Conservation (phyloP, 306 rosid species). For the Begonia loranthoides region DNA sequence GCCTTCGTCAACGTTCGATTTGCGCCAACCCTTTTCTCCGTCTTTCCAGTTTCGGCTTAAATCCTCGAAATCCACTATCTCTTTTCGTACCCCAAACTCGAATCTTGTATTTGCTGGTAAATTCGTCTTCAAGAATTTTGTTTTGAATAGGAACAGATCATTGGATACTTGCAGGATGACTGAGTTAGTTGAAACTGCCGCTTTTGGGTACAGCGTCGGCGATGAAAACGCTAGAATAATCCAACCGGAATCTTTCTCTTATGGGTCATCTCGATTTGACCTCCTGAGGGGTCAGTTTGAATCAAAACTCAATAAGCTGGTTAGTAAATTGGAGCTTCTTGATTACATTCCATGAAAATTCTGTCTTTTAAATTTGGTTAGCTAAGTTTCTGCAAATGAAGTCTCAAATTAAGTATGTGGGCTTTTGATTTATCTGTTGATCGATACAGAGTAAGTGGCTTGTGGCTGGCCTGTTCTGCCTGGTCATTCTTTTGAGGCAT, state of each 20-base stretch:
- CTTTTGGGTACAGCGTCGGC: conserved; percentile 15
- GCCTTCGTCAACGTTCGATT: neutral
- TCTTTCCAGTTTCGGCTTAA: conserved; percentile 7
- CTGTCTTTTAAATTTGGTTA: too few species aligned
- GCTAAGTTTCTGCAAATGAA: too few species aligned
- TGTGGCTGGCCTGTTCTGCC: conserved; percentile 37
- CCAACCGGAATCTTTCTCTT: conserved; percentile 41
- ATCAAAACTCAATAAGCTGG: conserved; percentile 50
- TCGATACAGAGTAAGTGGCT: conserved; percentile 83
- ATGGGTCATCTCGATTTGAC: conserved; percentile 19
- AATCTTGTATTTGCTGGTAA: conserved; percentile 11
- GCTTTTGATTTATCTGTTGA: conserved; percentile 1
- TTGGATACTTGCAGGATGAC: conserved; percentile 8
- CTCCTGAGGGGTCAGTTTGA: conserved; percentile 21
- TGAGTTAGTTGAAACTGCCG: conserved; percentile 6
- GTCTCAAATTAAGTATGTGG: too few species aligned
- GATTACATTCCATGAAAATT: too few species aligned
- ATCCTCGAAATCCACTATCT: conserved; percentile 15
- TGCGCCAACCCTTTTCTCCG: neutral
- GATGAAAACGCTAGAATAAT: conserved; percentile 33
- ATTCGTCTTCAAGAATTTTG: conserved; percentile 8
- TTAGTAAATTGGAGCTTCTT: conserved; percentile 13
- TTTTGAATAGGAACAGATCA: conserved; percentile 3
- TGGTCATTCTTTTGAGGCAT: conserved; percentile 60
- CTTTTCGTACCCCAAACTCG: conserved; percentile 15